These are phyloP conservation scores for Apiotrichum gracile DNA, from an alignment of 1,284 basidiomycete genomes.

Conservation along the genomic window DNA sequence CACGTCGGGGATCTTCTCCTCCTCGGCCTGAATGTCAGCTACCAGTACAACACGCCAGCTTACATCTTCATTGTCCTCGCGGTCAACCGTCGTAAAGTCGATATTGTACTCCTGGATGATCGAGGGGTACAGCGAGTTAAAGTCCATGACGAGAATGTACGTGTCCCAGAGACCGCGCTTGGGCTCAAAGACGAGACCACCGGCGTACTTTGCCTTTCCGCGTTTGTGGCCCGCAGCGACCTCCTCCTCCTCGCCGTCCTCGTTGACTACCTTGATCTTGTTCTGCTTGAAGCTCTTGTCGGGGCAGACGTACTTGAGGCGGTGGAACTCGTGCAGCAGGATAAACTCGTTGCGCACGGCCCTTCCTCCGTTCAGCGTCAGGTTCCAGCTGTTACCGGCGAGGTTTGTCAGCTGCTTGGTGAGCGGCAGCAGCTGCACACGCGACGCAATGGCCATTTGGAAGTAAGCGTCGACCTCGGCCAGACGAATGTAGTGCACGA, in stretches of 20 bases:
- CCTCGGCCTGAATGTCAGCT: constrained; percentile 46
- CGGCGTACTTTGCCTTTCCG: constrained; percentile 95
- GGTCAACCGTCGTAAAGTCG: constrained; percentile 94
- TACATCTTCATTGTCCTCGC: constrained; percentile 53
- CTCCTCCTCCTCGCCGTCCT: constrained; percentile 56
- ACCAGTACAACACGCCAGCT: constrained; percentile 46
- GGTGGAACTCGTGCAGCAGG: constrained; percentile 94
- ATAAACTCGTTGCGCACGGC: constrained; percentile 99
- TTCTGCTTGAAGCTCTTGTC: constrained; percentile 74
- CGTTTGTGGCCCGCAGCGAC: constrained; percentile 56
- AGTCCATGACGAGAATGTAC: constrained; percentile 98
- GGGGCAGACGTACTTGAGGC: constrained; percentile 91
- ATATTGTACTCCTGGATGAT: constrained; percentile 99
- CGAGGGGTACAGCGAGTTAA: constrained; percentile 97
- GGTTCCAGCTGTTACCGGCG: constrained; percentile 98
- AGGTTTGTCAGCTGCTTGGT: constrained; percentile 93
- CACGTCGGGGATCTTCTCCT: constrained; percentile 84
- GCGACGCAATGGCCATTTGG: constrained; percentile 88
- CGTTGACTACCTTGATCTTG: constrained; percentile 48
- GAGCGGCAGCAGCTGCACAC: constrained; percentile 82
- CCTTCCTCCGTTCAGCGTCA: constrained; percentile 89
- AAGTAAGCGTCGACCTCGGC: constrained; percentile 92
- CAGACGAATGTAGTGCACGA: constrained; percentile 83
- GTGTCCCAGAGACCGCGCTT: constrained; percentile 96
- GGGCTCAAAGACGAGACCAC: constrained; percentile 95